Base-by-base conservation (phyloP, 2,329 filamentous ascomycete species). In the Lasiodiplodia sp. region DNA sequence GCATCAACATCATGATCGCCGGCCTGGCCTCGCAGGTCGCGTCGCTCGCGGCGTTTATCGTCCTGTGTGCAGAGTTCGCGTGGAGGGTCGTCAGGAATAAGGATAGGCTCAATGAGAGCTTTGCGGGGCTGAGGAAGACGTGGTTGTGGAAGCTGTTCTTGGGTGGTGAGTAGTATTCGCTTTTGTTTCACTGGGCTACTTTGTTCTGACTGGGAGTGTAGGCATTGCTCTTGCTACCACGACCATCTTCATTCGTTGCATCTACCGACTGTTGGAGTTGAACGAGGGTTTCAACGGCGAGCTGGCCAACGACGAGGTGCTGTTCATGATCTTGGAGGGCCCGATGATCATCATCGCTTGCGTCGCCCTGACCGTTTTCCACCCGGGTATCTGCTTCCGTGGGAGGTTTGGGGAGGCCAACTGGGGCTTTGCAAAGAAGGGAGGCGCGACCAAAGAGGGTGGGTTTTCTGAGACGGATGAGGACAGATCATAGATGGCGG, bases 1-100 rank as follows among this genome's bases (percentile, higher is more conserved):
- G 87, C 4, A 84, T 86, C 65, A 77, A 87, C 70, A 82, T 89
- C 68, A 88, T 88, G 78, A 84, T 88, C 63, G 82, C 86, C 0
- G 87, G 87, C 72, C 83, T 89, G 52, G 81, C 83, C 2, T 83
- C 86, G 70, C 87, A 89, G 75, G 86, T 89, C 28, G 81, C 81
- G 7, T 84, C 86, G 0, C 76, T 87, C 49, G 75, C 83, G 10
- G 79, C 84, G 71, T 88, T 87, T 71, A 79, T 82, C 6, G 71
- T 73, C 51, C 74, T 83, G 31, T 78, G 80, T 3, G 71, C 67
- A 40, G 81, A 83, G 55, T 84, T 80, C 68, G 71, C 69, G 12
- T 62, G 72, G 21, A 58, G 69, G 6, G 57, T 68, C 8, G n/a
- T 56, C 11, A 69, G 52, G 44, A 52, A 64, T 14, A 21, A 18